Conservation (phyloP, 306 rosid species). For the Corylus avellana region DNA sequence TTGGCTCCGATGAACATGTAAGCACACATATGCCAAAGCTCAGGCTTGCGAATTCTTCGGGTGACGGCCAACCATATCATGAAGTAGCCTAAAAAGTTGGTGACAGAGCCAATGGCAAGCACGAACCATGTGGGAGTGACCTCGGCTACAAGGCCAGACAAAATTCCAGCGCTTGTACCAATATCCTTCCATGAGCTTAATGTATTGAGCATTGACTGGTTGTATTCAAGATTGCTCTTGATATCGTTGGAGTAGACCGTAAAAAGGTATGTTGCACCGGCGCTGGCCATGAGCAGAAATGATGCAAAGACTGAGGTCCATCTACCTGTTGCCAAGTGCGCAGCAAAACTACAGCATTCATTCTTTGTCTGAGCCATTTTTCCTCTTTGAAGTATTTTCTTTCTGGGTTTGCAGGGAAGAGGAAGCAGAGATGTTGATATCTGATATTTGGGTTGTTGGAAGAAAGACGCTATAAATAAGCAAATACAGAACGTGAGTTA, state of each 20-base stretch:
- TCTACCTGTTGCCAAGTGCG: constrained; percentile 16
- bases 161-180: constrained; percentile 45
- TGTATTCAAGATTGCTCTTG: constrained; percentile 46
- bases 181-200: constrained; percentile 48
- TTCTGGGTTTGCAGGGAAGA: no score
- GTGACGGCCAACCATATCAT: constrained; percentile 56
- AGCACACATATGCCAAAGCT: constrained; percentile 53
- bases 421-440: no score
- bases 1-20: constrained; percentile 48
- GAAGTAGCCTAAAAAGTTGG: constrained; percentile 50
- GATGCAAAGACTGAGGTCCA: constrained; percentile 54
- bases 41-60: constrained; percentile 35
- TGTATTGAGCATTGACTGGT: constrained; percentile 39
- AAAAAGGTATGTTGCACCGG: constrained; percentile 45
- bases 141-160: constrained; percentile 48
- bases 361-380: neutral
- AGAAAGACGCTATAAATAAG: neutral
- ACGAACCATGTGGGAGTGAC: constrained; percentile 52
- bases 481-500: neutral
- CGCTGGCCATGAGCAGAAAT: constrained; percentile 49
- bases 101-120: constrained; percentile 42
- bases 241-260: constrained; percentile 41
- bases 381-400: neutral
- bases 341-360: neutral
- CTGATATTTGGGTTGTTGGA: no score